Evolutionary conservation across 805 yeast genomes (phyloP), one percentile per base, ranked within the genome.

Genomic region (Yamadazyma phyllophila): DNA sequence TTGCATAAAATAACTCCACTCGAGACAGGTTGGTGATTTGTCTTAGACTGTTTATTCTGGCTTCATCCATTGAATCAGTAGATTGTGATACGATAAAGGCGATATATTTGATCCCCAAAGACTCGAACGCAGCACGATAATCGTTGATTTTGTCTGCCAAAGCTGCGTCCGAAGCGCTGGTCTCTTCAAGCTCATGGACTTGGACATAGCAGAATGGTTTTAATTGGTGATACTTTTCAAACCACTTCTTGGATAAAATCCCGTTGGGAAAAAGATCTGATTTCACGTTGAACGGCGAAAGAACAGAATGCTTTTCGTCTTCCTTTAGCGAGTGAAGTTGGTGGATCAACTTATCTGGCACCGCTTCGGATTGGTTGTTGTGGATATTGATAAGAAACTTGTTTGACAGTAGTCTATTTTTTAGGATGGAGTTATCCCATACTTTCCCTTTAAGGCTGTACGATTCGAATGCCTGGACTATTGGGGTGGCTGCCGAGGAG

Each of bases 361-460:
- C 16, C 4, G 15, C 15, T 31, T 15, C 11, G 3, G 30, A 41
- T 51, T 39, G 32, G 13, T 7, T 13, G 4, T 45, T 43, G 7
- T 41, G 14, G 9, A 46, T 46, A 2, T 54, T 50, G 27, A 71
- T 55, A n/a, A 61, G 51, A 45, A 58, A 71, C 50, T 61, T 68
- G 17, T 57, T 51, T 33, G 53, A 63, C 63, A 61, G 68, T 26
- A 68, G 50, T 16, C 76, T 50, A 49, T 67, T 65, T 46, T 59
- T 63, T 36, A 71, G 57, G 15, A 71, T 63, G 27, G 59, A 60
- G 42, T 68, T 63, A 50, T 71, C 74, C 77, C 77, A 71, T 6
- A 63, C 50, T 27, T 57, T 54, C 42, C 52, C 26, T n/a, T 39
- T 17, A n/a, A 48, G 24, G 35, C 41, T 38, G 29, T 37, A 38